Percentiles rank a stretch among this genome's conserved stretches.
These are phyloP conservation scores for Xanthoceras sorbifolium DNA, from an alignment of 345 rosid genomes.

Conservation along the genomic window DNA sequence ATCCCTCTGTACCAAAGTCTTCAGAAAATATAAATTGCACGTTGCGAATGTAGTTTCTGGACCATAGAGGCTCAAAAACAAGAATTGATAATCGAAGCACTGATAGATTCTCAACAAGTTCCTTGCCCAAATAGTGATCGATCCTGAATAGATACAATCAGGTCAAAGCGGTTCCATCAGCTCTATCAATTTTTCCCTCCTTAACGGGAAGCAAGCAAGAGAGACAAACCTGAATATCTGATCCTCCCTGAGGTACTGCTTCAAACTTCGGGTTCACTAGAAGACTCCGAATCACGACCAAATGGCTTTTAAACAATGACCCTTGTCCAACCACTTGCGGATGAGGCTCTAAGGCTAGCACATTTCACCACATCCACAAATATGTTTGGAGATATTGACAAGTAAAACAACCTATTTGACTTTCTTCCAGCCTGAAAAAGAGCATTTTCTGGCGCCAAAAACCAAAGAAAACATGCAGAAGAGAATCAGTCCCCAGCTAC, in stretches of 20 bases:
- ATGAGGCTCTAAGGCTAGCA: constrained; percentile 76
- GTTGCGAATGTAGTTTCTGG: constrained; percentile 77
- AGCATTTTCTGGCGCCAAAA: not conserved
- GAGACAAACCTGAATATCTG: constrained; percentile 82
- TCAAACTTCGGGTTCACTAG: constrained; percentile 77
- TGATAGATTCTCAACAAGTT: constrained; percentile 90
- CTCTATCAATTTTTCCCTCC: not conserved
- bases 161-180: not conserved
- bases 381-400: constrained; percentile 86
- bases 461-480: not conserved
- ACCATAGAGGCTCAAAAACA: constrained; percentile 91
- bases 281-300: constrained; percentile 84
- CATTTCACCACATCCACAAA: constrained; percentile 82
- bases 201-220: not conserved
- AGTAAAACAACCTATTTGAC: constrained; percentile 78
- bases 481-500: not conserved
- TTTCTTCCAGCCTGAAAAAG: constrained; percentile 60
- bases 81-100: constrained; percentile 97
- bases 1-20: constrained; percentile 96
- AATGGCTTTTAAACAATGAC: constrained; percentile 94
- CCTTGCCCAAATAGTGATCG: constrained; percentile 92
- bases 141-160: constrained; percentile 51
- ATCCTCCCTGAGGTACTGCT: constrained; percentile 74
- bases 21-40: constrained; percentile 92
- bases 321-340: constrained; percentile 80